phyloP scores from a whole-genome alignment of 2,329 filamentous ascomycete species.

The Coniochaeta prunicola region DNA sequence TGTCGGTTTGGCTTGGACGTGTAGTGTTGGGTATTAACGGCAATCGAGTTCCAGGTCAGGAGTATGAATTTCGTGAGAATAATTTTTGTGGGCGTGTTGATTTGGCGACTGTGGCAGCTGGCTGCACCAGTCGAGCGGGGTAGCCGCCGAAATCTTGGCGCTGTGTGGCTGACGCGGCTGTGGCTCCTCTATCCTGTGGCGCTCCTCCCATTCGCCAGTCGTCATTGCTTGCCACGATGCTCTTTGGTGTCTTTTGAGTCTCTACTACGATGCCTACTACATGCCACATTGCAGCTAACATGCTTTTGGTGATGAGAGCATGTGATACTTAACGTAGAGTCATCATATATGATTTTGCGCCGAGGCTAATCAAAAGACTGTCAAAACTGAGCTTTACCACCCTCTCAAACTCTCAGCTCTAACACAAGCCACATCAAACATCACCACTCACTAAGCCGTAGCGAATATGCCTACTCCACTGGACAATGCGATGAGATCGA shows the following conservation, averaged over 20 bases:
- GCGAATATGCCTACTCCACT: slow-evolving; percentile 59
- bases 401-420: neutral
- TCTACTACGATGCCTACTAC: neutral
- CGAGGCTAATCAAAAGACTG: neutral
- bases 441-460: neutral
- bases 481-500: slow-evolving; percentile 62
- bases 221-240: neutral
- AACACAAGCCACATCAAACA: neutral
- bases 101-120: neutral
- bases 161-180: slow-evolving; percentile 8
- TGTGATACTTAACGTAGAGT: neutral
- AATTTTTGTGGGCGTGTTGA: slow-evolving; percentile 14
- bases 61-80: slow-evolving; percentile 16
- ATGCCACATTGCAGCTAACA: neutral
- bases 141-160: slow-evolving; percentile 1
- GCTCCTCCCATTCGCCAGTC: neutral
- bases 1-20: slow-evolving; percentile 48
- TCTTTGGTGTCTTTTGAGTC: neutral
- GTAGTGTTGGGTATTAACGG: slow-evolving; percentile 9
- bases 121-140: neutral
- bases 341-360: neutral
- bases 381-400: neutral
- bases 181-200: neutral
- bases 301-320: neutral
- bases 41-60: slow-evolving; percentile 9